Conservation (phyloP, 2,329 filamentous ascomycete species). For the Aureobasidium subglaciale region DNA sequence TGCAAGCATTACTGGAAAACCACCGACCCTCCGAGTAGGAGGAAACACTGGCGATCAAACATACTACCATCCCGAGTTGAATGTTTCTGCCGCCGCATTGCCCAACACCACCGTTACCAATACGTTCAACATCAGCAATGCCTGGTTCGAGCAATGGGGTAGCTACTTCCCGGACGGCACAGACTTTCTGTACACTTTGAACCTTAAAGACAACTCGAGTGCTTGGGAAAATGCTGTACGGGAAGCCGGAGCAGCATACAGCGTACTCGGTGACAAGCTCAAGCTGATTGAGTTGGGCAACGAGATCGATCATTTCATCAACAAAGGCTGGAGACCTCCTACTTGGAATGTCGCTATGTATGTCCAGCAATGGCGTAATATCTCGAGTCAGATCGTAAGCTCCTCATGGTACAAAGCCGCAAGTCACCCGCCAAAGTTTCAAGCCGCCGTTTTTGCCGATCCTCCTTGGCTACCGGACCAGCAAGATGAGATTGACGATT, state of each 20-base stretch:
- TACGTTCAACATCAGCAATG: constrained; percentile 11
- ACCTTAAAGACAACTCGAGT: not conserved
- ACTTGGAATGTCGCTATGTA: constrained; percentile 2
- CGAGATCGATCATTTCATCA: constrained; percentile 7
- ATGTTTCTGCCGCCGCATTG: not conserved
- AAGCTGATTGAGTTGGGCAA: constrained; percentile 15
- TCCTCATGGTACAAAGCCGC: constrained; percentile 16
- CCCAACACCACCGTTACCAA: not conserved
- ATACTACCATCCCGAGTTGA: not conserved
- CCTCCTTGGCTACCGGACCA: not conserved
- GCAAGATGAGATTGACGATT: constrained; percentile 12
- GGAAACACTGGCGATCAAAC: constrained; percentile 1
- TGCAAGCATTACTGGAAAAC: not conserved
- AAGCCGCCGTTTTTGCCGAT: constrained; percentile 16
- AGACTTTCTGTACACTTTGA: not conserved
- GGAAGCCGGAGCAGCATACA: not conserved
- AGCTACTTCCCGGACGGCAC: not conserved
- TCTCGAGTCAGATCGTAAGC: constrained; percentile 15
- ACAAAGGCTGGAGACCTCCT: not conserved
- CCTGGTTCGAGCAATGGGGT: not conserved
- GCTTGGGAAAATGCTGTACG: not conserved
- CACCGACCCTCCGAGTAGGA: not conserved
- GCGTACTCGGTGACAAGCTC: constrained; percentile 4
- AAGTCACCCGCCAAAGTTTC: constrained; percentile 16
- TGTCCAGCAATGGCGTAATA: constrained; percentile 12